A percentile compares a stretch with the other conserved stretches of the same genome.
phyloP scores from a whole-genome alignment of 2,329 filamentous ascomycete species.

The Thielaviopsis populi region DNA sequence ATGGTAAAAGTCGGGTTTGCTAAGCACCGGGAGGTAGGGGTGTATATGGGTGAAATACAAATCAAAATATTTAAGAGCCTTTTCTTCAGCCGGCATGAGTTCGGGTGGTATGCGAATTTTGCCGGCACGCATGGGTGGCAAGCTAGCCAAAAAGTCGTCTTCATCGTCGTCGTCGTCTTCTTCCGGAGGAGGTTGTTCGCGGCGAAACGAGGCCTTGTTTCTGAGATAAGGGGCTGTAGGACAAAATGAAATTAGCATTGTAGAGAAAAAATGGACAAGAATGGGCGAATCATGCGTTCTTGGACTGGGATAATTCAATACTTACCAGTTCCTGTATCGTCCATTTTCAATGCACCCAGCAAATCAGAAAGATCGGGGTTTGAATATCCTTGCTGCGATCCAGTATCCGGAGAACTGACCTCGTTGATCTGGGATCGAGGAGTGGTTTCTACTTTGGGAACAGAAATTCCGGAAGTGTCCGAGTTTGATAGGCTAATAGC shows the following conservation, averaged over 20 bases:
- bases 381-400: conserved; percentile 48
- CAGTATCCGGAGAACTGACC: conserved; percentile 31
- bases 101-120: conserved; percentile 81
- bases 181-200: conserved; percentile 48
- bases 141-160: conserved; percentile 55
- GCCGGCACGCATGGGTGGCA: conserved; percentile 53
- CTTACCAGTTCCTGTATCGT: conserved; percentile 73
- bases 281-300: not conserved
- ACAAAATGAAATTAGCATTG: conserved; percentile 5
- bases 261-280: not conserved
- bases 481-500: conserved; percentile 6
- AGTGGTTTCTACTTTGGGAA: conserved; percentile 6
- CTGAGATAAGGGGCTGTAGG: conserved; percentile 67
- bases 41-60: conserved; percentile 85
- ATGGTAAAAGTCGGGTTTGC: conserved; percentile 66
- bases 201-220: conserved; percentile 37
- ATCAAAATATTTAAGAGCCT: conserved; percentile 69
- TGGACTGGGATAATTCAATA: not conserved
- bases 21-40: conserved; percentile 80
- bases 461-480: conserved; percentile 4
- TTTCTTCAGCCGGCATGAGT: conserved; percentile 80
- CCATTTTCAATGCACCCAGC: conserved; percentile 73
- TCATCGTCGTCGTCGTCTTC: conserved; percentile 57
- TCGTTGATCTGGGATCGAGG: conserved; percentile 9
- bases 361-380: conserved; percentile 63